A percentile compares a stretch with the other conserved stretches of the same genome.
phyloP scores from a whole-genome alignment of 2,329 filamentous ascomycete genomes.

The Pyricularia grisea region DNA sequence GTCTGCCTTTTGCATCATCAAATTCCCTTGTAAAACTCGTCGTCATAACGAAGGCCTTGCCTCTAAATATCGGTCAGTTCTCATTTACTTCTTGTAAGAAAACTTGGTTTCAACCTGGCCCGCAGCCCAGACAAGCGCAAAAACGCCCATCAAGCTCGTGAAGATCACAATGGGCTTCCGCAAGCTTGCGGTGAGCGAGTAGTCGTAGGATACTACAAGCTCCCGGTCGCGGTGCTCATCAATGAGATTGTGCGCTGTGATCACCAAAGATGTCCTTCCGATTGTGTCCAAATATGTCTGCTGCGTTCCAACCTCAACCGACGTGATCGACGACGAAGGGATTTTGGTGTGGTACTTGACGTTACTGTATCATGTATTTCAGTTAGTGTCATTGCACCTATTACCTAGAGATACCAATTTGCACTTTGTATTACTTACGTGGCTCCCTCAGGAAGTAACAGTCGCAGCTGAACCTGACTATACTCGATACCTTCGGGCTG shows the following conservation, averaged over 20 bases:
- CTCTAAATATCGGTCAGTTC: background rate
- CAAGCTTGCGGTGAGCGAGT: constrained; percentile 62
- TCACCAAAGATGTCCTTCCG: constrained; percentile 71
- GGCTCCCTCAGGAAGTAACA: constrained; percentile 87
- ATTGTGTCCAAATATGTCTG: constrained; percentile 91
- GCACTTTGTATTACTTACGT: constrained; percentile 44
- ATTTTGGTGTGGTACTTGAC: constrained; percentile 68
- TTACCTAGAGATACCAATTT: background rate
- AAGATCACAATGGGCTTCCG: constrained; percentile 84
- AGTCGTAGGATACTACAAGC: constrained; percentile 80
- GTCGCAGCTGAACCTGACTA: constrained; percentile 65
- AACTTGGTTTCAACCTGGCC: constrained; percentile 78
- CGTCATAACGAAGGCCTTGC: background rate
- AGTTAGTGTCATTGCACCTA: constrained; percentile 28
- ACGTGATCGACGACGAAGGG: constrained; percentile 52
- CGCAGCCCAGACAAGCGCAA: constrained; percentile 64
- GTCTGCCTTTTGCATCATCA: constrained; percentile 6
- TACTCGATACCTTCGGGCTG: constrained; percentile 81
- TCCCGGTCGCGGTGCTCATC: constrained; percentile 83
- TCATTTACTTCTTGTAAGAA: constrained; percentile 29
- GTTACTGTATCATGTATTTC: constrained; percentile 44
- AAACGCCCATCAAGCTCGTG: constrained; percentile 61
- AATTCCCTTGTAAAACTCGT: background rate
- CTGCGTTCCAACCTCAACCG: constrained; percentile 52
- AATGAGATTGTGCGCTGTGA: constrained; percentile 78